Evolutionary conservation across 441 rosid genomes (phyloP), one percentile per base, ranked within the genome.

Genomic region (Pelargonium hybrid): DNA sequence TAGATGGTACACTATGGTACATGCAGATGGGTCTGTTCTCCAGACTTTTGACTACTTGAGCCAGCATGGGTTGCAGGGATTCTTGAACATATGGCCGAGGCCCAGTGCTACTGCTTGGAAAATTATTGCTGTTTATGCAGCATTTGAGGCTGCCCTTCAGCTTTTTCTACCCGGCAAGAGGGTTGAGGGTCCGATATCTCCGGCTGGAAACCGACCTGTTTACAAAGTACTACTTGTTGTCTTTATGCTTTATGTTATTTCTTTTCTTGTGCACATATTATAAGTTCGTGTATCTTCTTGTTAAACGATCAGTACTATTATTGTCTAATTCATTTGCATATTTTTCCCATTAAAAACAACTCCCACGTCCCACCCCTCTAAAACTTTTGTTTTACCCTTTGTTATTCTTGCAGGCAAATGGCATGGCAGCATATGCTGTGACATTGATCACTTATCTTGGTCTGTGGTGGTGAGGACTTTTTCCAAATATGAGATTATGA

Each of bases 1-100:
- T 83, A 94, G 98, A 85, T 94, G 99, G 99, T 90, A 90, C 70
- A 85, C 98, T 0, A 86, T 92, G 97, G 98, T 89, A 11, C 92
- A 92, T 83, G 91, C 91, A 39, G 94, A 90, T 76, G 99, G 98
- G 64, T 90, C 99, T 17, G 75, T 90, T 64, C 7, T 59, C 29
- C 82, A 87, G 76, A 87, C 97, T 9, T 83, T 71, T 77, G 73
- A 83, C 67, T 89, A 77, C 74, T 77, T 90, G 74, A 78, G 69
- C 79, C 83, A 85, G 70, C 75, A 84, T 75, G 97, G 98, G 31
- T 66, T 87, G 72, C 83, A 83, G 66, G 97, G 96, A 21, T 83
- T 92, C 45, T 18, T 88, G 50, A 68, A 77, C 74, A 82, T 89
- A 71, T 94, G 97, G 91, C 99, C 98, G 25, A 85, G 73, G 81